Base-by-base conservation (phyloP, 257 asterid species). In the Mentha longifolia region DNA sequence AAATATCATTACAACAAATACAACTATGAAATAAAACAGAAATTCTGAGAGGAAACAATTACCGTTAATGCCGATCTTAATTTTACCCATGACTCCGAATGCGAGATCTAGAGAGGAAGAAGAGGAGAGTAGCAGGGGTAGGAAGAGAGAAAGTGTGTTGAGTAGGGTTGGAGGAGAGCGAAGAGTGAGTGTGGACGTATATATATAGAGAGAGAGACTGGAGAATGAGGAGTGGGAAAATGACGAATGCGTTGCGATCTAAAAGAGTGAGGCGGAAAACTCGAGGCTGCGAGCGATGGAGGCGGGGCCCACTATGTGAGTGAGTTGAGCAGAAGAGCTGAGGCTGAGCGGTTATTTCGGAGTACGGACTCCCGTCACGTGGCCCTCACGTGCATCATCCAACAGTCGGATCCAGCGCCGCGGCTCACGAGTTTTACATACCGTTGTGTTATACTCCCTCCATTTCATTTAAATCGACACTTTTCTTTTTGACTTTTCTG, bases 61-160 rank as follows among this genome's bases (percentile, higher is more conserved):
- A 91, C 97, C 97, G 63, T 91, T 91, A 79, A 91, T 91, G 71
- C 96, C 97, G 76, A 91, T 88, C 88, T 91, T 91, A 70, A 91
- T 78, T 60, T 91, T 91, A 31, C 72, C 96, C 95, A 85, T 88
- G 78, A 8, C 17, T 61, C 57, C 49, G 85, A 57, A 79, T 31
- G 67, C 31, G 79, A 57, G 67, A 61, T 54, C 8, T 35, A 35
- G 39, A 35, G 39, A 35, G 49, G 10, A 51, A 11, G 39, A 28
- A 57, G 41, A 9, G 2, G 25, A 62, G 72, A 41, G 52, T 50
- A 16, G 70, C 28, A 8, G 33, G 35, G 8, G 30, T 46, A 3
- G 59, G 30, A 19, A 20, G 60, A 54, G 61, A 61, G 72, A 35
- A 42, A 30, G 55, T 15, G 42, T 11, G 11, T 16, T 51, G 33